phyloP scores from a whole-genome alignment of 768 basidiomycete genomes.

The Strobilomyces dryophilus region DNA sequence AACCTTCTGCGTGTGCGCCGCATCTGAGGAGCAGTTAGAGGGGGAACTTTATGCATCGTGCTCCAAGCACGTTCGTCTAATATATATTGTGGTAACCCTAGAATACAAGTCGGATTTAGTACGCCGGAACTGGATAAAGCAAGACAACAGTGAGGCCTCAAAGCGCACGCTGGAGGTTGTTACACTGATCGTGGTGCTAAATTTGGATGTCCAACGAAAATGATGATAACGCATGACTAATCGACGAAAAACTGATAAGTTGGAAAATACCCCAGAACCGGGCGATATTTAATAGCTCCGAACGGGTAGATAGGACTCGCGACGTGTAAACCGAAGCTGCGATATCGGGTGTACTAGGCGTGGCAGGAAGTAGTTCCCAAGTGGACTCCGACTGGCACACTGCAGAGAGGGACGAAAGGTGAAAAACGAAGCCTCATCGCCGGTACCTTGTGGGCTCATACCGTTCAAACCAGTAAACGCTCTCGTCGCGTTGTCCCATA shows the following conservation, averaged over 20 bases:
- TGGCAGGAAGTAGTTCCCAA: neutral
- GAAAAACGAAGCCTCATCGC: no score
- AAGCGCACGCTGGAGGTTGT: neutral
- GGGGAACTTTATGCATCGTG: constrained; percentile 7
- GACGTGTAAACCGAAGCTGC: constrained; percentile 5
- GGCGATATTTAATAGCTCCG: neutral
- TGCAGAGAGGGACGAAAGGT: neutral
- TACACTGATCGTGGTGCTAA: neutral
- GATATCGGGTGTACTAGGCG: neutral
- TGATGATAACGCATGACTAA: neutral
- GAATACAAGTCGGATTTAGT: constrained; percentile 4
- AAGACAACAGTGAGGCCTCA: constrained; percentile 1
- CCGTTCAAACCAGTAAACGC: no score
- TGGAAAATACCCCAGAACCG: neutral
- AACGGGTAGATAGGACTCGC: constrained; percentile 4
- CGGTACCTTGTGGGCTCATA: no score
- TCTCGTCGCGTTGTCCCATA: no score
- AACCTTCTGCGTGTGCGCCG: neutral
- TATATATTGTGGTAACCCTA: neutral
- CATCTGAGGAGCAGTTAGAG: constrained; percentile 8
- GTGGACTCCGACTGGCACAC: neutral
- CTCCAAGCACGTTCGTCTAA: constrained; percentile 1
- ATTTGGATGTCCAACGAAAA: neutral
- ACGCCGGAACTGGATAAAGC: neutral
- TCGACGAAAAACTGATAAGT: neutral